Base-by-base conservation (phyloP, 1,284 basidiomycete genomes). In the Takashimella koratensis region DNA sequence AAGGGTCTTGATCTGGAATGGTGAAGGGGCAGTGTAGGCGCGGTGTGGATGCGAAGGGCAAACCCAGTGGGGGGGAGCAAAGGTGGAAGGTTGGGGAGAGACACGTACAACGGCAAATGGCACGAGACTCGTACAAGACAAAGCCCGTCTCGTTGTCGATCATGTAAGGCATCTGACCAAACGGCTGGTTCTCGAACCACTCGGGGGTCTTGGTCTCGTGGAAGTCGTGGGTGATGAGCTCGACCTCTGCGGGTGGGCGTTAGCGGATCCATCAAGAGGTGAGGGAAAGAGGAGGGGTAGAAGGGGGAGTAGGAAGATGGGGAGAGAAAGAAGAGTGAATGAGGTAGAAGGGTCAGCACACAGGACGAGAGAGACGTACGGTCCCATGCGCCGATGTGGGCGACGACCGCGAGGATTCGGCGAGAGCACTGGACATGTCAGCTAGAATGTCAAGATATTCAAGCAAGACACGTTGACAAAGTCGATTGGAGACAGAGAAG, bases 151-250 rank as follows among this genome's bases (percentile, higher is more conserved):
- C 61, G n/a, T 62, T 60, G 56, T 72, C 78, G 39, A 56, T 81
- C 51, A 87, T 77, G 70, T 80, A 84, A 2, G 85, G 85, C 56
- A 86, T 70, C 67, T 84, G 82, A 19, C 83, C 84, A 60, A 86
- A 87, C 0, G 86, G 85, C 58, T 86, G 84, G 22, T 76, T 67
- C 24, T 65, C 67, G 21, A 79, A 13, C 74, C 71, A 81, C n/a
- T 67, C 77, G 0, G 79, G 60, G 0, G 65, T 13, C 66, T 83
- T 84, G 52, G 84, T 80, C 59, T 80, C 79, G 70, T 43, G 26
- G 47, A 62, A 65, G 1, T 57, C 59, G 44, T 56, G 52, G 51
- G 51, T 24, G 43, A 59, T 49, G 53, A 71, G 50, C 36, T 63
- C 62, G 58, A 70, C 57, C 42, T 67, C 65, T 62, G 43, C 4